These are phyloP conservation scores for Verbena officinalis DNA, from an alignment of 257 asterid species.

Conservation along the genomic window DNA sequence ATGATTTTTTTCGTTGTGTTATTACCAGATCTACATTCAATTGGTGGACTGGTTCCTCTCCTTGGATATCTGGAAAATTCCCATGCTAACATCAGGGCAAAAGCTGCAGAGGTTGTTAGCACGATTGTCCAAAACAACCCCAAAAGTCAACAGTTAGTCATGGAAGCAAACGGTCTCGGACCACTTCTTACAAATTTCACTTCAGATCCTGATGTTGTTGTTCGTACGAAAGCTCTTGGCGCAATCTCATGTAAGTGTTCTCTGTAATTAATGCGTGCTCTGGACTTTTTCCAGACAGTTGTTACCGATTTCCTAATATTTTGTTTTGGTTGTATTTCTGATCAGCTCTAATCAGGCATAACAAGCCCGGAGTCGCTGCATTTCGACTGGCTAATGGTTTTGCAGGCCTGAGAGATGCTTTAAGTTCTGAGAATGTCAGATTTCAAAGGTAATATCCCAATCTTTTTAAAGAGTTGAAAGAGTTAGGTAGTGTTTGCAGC, in stretches of 20 bases:
- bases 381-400: constrained; percentile 88
- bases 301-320: constrained; percentile 19
- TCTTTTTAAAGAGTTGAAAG: too few species aligned
- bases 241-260: constrained; percentile 79
- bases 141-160: constrained; percentile 76
- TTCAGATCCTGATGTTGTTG: constrained; percentile 77
- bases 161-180: constrained; percentile 88
- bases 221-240: constrained; percentile 81
- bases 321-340: background rate
- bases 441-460: constrained; percentile 83
- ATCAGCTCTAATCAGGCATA: constrained; percentile 85
- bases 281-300: too few species aligned
- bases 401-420: constrained; percentile 71
- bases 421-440: constrained; percentile 65
- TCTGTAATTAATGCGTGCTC: background rate
- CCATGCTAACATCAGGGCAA: constrained; percentile 82
- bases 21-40: constrained; percentile 73
- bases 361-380: constrained; percentile 73
- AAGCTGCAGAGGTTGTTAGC: constrained; percentile 93
- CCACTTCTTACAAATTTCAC: constrained; percentile 68
- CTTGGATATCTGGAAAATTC: constrained; percentile 66
- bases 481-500: too few species aligned
- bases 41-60: constrained; percentile 88
- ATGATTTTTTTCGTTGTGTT: constrained; percentile 5
- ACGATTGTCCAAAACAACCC: constrained; percentile 96